Percentiles rank a stretch among this genome's conserved stretches.
Evolutionary conservation across 805 yeast genomes (phyloP).

Genomic region (Candida sanyiensis): DNA sequence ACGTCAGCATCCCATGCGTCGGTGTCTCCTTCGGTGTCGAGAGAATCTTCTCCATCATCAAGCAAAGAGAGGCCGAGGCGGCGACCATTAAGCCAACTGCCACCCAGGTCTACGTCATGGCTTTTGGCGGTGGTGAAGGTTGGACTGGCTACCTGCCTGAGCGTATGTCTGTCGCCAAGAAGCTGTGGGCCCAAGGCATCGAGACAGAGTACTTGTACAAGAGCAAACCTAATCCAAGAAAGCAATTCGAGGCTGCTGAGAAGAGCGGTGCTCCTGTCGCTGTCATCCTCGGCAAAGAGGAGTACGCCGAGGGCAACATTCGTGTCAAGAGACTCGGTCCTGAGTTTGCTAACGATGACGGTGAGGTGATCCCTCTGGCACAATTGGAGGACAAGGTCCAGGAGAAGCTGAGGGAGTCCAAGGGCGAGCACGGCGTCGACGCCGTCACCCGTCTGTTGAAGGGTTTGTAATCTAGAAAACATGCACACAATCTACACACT

Average conservation of each 20-base stretch:
- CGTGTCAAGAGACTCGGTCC: constrained; percentile 87
- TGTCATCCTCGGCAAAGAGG: constrained; percentile 94
- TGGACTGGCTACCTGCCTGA: constrained; percentile 92
- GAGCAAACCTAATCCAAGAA: constrained; percentile 88
- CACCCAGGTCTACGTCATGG: constrained; percentile 94
- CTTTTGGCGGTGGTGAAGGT: constrained; percentile 96
- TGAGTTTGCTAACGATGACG: constrained; percentile 83
- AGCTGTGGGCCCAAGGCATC: constrained; percentile 82
- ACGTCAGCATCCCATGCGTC: constrained; percentile 85
- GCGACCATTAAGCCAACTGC: constrained; percentile 64
- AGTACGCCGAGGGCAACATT: constrained; percentile 66
- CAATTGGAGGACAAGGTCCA: constrained; percentile 52
- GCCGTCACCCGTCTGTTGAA: constrained; percentile 59
- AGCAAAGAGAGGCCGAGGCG: constrained; percentile 60
- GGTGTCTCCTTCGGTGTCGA: constrained; percentile 98
- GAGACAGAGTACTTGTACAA: constrained; percentile 91
- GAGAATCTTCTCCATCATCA: constrained; percentile 84
- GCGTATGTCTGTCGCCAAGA: constrained; percentile 81
- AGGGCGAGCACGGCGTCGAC: constrained; percentile 46
- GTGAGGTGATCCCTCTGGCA: constrained; percentile 63
- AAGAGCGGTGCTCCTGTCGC: constrained; percentile 86
- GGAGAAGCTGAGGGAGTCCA: constrained; percentile 46
- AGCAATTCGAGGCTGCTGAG: constrained; percentile 97
- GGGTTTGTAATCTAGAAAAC: constrained; percentile 35
- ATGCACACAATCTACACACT: not conserved